Percentiles rank a stretch among this genome's conserved stretches.
phyloP scores from a whole-genome alignment of 345 rosid genomes.

The Leavenworthia alabamica region DNA sequence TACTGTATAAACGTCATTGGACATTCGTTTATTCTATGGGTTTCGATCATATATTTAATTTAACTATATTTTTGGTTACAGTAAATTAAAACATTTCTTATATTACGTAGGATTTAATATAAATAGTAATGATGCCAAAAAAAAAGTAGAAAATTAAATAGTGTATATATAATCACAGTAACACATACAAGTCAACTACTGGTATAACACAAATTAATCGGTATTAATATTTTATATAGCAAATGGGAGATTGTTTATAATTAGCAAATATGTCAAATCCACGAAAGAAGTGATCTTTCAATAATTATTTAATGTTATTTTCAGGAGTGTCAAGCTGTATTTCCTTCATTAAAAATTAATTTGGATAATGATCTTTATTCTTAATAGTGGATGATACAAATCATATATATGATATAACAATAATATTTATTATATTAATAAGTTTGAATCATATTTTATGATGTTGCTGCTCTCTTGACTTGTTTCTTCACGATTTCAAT shows the following conservation, averaged over 20 bases:
- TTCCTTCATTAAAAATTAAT: neutral
- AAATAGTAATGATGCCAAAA: too few relatives aligned
- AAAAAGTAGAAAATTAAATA: too few relatives aligned
- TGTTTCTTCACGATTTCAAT: conserved; percentile 29
- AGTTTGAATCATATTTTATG: conserved; percentile 11
- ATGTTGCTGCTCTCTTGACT: conserved; percentile 30
- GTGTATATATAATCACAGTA: too few relatives aligned
- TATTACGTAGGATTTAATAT: neutral
- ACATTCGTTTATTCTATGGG: neutral
- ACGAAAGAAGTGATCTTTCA: conserved; percentile 14
- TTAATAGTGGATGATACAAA: conserved; percentile 1
- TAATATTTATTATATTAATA: neutral
- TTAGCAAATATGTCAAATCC: neutral
- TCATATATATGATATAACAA: neutral
- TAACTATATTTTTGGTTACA: neutral
- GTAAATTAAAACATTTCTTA: neutral
- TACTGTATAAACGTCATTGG: too few relatives aligned
- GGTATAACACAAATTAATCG: neutral
- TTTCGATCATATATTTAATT: neutral
- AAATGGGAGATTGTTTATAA: conserved; percentile 17
- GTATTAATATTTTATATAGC: neutral
- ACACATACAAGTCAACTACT: too few relatives aligned
- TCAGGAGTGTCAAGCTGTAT: conserved; percentile 18
- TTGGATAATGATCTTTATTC: conserved; percentile 18
- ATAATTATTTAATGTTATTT: conserved; percentile 19